phyloP scores from a whole-genome alignment of 2,329 filamentous ascomycete species.

The Xylariaceae sp. region DNA sequence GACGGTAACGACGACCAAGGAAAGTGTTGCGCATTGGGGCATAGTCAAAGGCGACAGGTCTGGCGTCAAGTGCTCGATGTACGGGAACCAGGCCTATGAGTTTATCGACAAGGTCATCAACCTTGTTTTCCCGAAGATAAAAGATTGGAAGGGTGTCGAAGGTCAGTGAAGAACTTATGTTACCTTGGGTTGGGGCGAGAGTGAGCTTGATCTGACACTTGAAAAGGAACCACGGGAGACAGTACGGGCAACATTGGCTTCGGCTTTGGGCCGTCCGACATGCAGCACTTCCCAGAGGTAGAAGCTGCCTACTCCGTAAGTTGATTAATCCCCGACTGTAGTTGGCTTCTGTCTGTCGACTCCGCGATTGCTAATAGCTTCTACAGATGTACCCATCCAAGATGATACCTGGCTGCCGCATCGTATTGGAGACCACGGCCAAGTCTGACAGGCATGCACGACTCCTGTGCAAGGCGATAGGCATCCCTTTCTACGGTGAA shows the following conservation, averaged over 20 bases:
- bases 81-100: slow-evolving; percentile 78
- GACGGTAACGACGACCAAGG: slow-evolving; percentile 63
- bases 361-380: slow-evolving; percentile 5
- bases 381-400: slow-evolving; percentile 54
- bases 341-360: neutral
- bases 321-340: slow-evolving; percentile 24
- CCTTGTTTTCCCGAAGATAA: slow-evolving; percentile 88
- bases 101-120: slow-evolving; percentile 89
- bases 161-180: slow-evolving; percentile 32
- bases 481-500: slow-evolving; percentile 80
- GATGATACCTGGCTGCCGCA: slow-evolving; percentile 81
- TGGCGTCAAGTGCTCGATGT: slow-evolving; percentile 71
- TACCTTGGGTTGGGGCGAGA: neutral
- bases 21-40: slow-evolving; percentile 70
- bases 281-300: slow-evolving; percentile 86
- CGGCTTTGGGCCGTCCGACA: slow-evolving; percentile 70
- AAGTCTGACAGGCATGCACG: slow-evolving; percentile 81
- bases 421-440: slow-evolving; percentile 79
- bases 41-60: slow-evolving; percentile 67
- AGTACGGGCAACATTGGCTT: slow-evolving; percentile 81
- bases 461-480: slow-evolving; percentile 66
- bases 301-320: slow-evolving; percentile 92
- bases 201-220: slow-evolving; percentile 1
- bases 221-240: slow-evolving; percentile 65
- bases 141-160: slow-evolving; percentile 78